Evolutionary conservation across 1,284 basidiomycete species (phyloP), one percentile per base, ranked within the genome.

Genomic region (Mycena sp.): DNA sequence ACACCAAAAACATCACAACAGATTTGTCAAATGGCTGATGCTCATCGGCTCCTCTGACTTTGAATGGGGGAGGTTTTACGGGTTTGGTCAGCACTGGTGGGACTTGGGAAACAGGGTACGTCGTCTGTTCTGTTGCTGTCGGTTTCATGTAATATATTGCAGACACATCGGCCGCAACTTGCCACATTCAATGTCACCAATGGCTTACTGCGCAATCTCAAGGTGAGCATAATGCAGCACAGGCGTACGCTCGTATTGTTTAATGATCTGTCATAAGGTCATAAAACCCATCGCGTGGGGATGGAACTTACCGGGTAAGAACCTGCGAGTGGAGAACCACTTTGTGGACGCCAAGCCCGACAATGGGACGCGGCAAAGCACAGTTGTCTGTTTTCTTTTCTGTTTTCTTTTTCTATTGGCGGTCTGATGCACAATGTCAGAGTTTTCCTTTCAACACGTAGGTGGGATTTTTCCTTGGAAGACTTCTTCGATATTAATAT

Each of bases 201-300:
- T 14, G 58, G 58, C 25, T 54, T 61, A 35, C n/a, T 61, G 50
- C 58, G 58, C 21, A 61, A 61, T 29, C 41, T 61, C 58, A 61
- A 61, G 51, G 58, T 54, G 10, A 28, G 43, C n/a, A n/a, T n/a
- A n/a, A 12, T 29, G 11, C 14, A 35, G 16, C 3, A 30, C 12
- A 30, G 23, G 23, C 12, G 17, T 16, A 26, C 7, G n/a, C 19
- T 29, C 35, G 12, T 30, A 11, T 12, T 19, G 21, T 11, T 29
- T 35, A n/a, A 35, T 57, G 19, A 57, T 37, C 14, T 25, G 55
- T 57, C 19, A 40, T 59, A 83, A 85, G 70, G 77, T 82, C 52
- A 80, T 80, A 70, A 83, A 84, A 61, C 83, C 83, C 17, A 74
- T 84, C 59, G 83, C 82, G 6, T 84, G 82, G 82, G 80, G 81